A percentile compares a stretch with the other conserved stretches of the same genome.
Conservation (phyloP, 805 yeast species). For the Candida railenensis region DNA sequence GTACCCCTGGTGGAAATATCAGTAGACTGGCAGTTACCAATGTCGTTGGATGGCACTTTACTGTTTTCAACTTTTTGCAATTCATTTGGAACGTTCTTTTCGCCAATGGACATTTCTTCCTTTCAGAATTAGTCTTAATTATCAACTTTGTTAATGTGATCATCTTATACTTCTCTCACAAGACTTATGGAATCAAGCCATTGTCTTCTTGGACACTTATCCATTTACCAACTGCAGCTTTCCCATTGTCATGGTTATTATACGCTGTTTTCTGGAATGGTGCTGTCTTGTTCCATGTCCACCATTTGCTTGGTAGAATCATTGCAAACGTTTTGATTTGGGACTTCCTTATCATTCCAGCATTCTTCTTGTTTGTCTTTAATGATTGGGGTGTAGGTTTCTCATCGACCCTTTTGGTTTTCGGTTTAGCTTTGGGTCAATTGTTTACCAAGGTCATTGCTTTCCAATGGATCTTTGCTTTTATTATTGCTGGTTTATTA, state of each 20-base stretch:
- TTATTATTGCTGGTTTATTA: constrained; percentile 58
- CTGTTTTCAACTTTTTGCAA: constrained; percentile 56
- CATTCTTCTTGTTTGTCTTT: constrained; percentile 50
- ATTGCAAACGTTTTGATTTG: constrained; percentile 74
- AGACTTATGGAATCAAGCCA: constrained; percentile 57
- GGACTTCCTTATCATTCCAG: constrained; percentile 72
- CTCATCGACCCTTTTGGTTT: constrained; percentile 52
- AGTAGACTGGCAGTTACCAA: constrained; percentile 26
- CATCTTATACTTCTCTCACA: constrained; percentile 54
- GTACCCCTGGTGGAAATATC: constrained; percentile 13
- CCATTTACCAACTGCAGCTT: constrained; percentile 64
- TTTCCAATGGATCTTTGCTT: constrained; percentile 84
- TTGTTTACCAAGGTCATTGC: constrained; percentile 67
- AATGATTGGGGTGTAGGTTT: constrained; percentile 74
- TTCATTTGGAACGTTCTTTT: constrained; percentile 67
- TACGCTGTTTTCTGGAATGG: constrained; percentile 84
- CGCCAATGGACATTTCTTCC: constrained; percentile 55
- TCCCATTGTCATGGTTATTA: constrained; percentile 74
- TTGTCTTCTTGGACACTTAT: constrained; percentile 52
- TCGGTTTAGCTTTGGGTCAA: constrained; percentile 73
- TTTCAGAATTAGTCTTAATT: constrained; percentile 57
- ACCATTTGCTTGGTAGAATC: constrained; percentile 58
- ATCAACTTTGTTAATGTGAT: constrained; percentile 60
- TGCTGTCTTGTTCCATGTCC: constrained; percentile 68
- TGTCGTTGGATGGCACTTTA: constrained; percentile 60